Conservation (phyloP, 1,139 yeast species). For the Hyphopichia wangnamkhiaoensis region DNA sequence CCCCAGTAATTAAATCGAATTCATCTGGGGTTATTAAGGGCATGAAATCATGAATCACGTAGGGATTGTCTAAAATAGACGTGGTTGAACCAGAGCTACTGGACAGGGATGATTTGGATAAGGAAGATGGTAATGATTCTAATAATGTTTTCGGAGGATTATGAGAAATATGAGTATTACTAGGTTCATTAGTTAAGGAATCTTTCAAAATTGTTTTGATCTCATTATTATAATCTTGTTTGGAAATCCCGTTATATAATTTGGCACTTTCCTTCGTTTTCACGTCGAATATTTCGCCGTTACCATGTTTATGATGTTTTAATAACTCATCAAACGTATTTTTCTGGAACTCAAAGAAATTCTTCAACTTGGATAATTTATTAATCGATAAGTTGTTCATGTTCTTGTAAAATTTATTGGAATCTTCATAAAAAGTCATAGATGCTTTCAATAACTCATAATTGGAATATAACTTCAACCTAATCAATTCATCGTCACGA, state of each 20-base stretch:
- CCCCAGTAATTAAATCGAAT: slow-evolving; percentile 44
- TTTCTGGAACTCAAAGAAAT: slow-evolving; percentile 43
- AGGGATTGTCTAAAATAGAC: slow-evolving; percentile 2
- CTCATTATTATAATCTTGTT: slow-evolving; percentile 29
- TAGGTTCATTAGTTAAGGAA: slow-evolving; percentile 10
- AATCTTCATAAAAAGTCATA: slow-evolving; percentile 38
- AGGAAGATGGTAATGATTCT: neutral
- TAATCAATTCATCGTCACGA: slow-evolving; percentile 39
- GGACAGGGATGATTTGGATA: neutral
- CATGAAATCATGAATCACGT: slow-evolving; percentile 44
- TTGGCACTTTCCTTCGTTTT: slow-evolving; percentile 38
- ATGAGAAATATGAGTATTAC: neutral
- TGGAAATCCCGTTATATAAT: slow-evolving; percentile 32
- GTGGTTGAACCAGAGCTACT: slow-evolving; percentile 5
- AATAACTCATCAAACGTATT: slow-evolving; percentile 27
- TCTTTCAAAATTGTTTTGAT: slow-evolving; percentile 24
- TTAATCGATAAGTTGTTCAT: slow-evolving; percentile 31
- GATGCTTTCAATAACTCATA: slow-evolving; percentile 38
- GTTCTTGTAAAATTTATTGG: slow-evolving; percentile 37
- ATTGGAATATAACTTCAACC: slow-evolving; percentile 32
- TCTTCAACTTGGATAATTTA: slow-evolving; percentile 40
- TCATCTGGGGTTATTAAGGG: slow-evolving; percentile 41
- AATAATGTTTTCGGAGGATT: neutral
- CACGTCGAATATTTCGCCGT: slow-evolving; percentile 26
- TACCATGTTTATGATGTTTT: slow-evolving; percentile 16